Conservation (phyloP, 2,329 filamentous ascomycete genomes). For the Cercospora zeae-maydis region DNA sequence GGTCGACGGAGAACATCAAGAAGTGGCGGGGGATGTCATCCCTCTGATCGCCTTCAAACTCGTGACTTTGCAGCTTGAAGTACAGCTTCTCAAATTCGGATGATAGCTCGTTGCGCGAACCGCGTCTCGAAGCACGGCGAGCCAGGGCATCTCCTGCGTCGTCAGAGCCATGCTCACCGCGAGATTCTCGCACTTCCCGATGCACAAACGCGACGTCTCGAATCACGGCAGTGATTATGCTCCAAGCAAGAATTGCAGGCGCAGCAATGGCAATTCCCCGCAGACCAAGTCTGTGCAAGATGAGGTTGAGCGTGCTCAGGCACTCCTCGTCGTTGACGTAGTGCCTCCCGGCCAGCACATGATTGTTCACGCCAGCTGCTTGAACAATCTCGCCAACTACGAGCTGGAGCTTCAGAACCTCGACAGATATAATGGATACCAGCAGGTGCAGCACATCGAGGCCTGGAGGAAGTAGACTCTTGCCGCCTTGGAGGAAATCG, state of each 20-base stretch:
- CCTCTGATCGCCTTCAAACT: slow-evolving; percentile 32
- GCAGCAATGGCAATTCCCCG: slow-evolving; percentile 60
- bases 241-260: slow-evolving; percentile 78
- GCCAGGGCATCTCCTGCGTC: slow-evolving; percentile 17
- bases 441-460: slow-evolving; percentile 63
- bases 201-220: slow-evolving; percentile 42
- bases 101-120: slow-evolving; percentile 13
- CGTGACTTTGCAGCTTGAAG: slow-evolving; percentile 22
- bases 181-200: slow-evolving; percentile 18
- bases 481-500: slow-evolving; percentile 63
- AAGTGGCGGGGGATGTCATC: slow-evolving; percentile 42
- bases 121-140: slow-evolving; percentile 16
- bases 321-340: slow-evolving; percentile 69
- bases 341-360: slow-evolving; percentile 11
- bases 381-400: slow-evolving; percentile 52
- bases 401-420: slow-evolving; percentile 66
- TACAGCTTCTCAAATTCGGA: slow-evolving; percentile 31
- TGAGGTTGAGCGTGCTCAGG: slow-evolving; percentile 68
- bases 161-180: slow-evolving; percentile 33
- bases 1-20: slow-evolving; percentile 43
- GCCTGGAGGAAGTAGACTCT: slow-evolving; percentile 34
- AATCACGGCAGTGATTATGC: slow-evolving; percentile 68
- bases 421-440: slow-evolving; percentile 65
- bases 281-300: slow-evolving; percentile 61
- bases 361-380: slow-evolving; percentile 18